Base-by-base conservation (phyloP, 208 protist genomes). In the Wallacemonas collosoma region DNA sequence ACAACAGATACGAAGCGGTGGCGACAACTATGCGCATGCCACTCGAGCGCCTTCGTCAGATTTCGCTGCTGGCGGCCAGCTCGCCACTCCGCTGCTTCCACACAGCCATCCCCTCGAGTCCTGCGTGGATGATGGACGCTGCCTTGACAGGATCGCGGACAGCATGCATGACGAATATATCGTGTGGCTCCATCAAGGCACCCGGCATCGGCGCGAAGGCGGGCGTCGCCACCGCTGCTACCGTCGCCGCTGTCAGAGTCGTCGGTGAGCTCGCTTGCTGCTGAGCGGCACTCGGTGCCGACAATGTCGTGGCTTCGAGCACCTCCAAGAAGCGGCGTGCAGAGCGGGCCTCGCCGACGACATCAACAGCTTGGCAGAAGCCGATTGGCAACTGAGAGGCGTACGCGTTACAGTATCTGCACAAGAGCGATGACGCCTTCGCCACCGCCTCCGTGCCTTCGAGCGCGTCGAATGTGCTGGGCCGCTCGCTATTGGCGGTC, bases 71-170 rank as follows among this genome's bases (percentile, higher is more conserved):
- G 26, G 26, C 26, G 26, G 26, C 26, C 26, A 26, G 26, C 26
- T 26, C 26, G 26, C 26, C 26, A 11, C 35, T 64, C 41, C 48
- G 61, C 35, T 66, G 56, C 58, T 76, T 73, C 50, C 76, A 72
- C 71, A 86, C 62, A 17, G 70, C 77, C 47, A 77, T 82, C 9
- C 81, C 81, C 48, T 77, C 81, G 57, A 74, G 73, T 53, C 72
- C 81, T 8, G 81, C 81, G 7, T 72, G 65, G 64, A 86, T 43
- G 1, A 86, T 65, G 51, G 62, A 64, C 38, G 79, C 74, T 17
- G 77, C 77, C 72, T 70, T 75, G 17, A 50, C 48, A 3, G 71
- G 57, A 54, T 73, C 69, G 38, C 72, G 71, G 26, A 80, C 76
- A 1, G 74, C 69, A 65, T 80, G 81, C 6, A 73, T 53, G 3